Evolutionary conservation across 2,329 filamentous ascomycete species (phyloP).

Genomic region (Fusarium dlaminii): DNA sequence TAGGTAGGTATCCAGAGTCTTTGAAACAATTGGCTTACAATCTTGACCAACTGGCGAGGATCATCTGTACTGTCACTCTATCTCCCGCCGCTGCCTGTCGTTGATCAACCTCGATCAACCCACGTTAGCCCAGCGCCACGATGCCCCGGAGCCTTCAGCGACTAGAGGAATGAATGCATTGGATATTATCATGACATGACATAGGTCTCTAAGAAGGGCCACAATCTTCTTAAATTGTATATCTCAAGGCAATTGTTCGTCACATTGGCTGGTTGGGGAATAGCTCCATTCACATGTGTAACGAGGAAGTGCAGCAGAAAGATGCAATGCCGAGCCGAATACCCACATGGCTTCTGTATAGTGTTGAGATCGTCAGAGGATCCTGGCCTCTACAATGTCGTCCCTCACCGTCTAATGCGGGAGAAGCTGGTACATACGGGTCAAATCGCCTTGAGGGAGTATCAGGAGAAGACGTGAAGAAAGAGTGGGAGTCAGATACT

Average conservation of each 20-base stretch:
- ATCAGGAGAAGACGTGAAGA: not conserved
- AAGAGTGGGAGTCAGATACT: not conserved
- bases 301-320: conserved; percentile 9
- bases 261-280: not conserved
- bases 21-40: not conserved
- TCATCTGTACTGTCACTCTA: not conserved
- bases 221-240: not conserved
- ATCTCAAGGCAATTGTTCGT: not conserved
- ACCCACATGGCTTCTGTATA: conserved; percentile 23
- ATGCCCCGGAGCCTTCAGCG: conserved; percentile 4
- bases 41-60: not conserved
- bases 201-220: not conserved
- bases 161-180: not conserved
- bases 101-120: conserved; percentile 1
- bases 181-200: not conserved
- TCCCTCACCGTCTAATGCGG: conserved; percentile 26
- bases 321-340: conserved; percentile 3
- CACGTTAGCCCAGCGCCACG: not conserved
- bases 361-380: conserved; percentile 20
- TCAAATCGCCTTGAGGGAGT: conserved; percentile 3
- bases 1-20: not conserved
- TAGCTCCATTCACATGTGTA: conserved; percentile 20
- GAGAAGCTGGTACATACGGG: not conserved
- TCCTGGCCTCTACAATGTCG: conserved; percentile 13
- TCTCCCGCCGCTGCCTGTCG: not conserved